Base-by-base conservation (phyloP, 495 filamentous ascomycete species). In the Hyphodiscus hymeniophilus region DNA sequence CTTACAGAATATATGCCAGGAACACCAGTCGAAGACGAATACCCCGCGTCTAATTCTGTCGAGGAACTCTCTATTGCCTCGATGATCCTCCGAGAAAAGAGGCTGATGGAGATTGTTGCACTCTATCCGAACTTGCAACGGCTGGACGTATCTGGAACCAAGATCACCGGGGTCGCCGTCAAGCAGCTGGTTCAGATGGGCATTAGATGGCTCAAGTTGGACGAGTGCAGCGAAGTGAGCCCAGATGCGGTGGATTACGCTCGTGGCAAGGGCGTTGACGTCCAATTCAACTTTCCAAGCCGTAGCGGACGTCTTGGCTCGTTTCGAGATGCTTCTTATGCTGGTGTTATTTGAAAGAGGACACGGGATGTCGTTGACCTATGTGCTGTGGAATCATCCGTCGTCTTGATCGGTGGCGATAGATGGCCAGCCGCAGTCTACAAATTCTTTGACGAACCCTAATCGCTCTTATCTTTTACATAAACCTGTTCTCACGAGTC, bases 211-310 rank as follows among this genome's bases (percentile, higher is more conserved):
- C 38, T 61, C 4, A 51, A 30, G n/a, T 23, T 58, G 1, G 44
- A 38, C 20, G 40, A 58, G 10, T 61, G 58, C 26, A 7, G 36
- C 2, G 15, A 43, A 17, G 21, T 56, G 8, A 33, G 45, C 12
- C 7, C 23, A 3, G 58, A 61, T 41, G 58, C 58, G 7, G 35
- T 58, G 2, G 49, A 53, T 7, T 58, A 48, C 49, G 58, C 58
- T 32, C 24, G 58, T n/a, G 23, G 36, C 2, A 45, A 56, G 24
- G 58, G 52, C 5, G 48, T 52, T 17, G 42, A 50, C 11, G 58
- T 61, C 6, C 22, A 51, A 12, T 54, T 47, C 22, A 42, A 41
- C 10, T 42, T 42, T 20, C 18, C 20, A 10, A 22, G 20, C 16
- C 18, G 18, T 22, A 22, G 20, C 24, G 20, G 39, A 11, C 20